Conservation (phyloP, 305 asterid genomes). For the Plantago lanceolata region DNA sequence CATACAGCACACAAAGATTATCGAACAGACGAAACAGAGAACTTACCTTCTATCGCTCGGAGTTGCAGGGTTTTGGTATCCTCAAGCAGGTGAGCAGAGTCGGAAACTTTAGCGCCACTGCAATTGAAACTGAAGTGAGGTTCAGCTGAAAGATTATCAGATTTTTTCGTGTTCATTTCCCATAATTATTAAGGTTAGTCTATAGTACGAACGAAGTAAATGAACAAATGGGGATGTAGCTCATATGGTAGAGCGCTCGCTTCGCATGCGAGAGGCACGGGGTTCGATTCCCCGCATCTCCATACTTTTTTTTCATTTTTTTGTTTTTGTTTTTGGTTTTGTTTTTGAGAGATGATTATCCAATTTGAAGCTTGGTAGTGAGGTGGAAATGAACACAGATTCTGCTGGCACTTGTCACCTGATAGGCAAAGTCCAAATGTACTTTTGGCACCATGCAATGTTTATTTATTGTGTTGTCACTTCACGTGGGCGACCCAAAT, state of each 20-base stretch:
- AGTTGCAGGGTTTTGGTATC: too few relatives aligned
- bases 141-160: conserved; percentile 1
- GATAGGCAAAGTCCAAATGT: background rate
- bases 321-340: too few relatives aligned
- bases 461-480: background rate
- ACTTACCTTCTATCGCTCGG: too few relatives aligned
- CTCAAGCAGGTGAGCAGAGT: background rate
- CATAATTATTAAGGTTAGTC: too few relatives aligned
- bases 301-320: conserved; percentile 17
- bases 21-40: too few relatives aligned
- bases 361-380: background rate
- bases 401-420: background rate
- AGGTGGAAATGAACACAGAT: background rate
- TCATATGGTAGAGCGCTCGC: conserved; percentile 99
- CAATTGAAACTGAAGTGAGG: background rate
- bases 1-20: too few relatives aligned
- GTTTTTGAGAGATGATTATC: background rate
- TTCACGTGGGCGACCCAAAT: background rate
- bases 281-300: conserved; percentile 99
- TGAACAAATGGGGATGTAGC: conserved; percentile 69
- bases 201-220: background rate
- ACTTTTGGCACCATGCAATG: background rate
- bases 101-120: background rate
- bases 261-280: conserved; percentile 99
- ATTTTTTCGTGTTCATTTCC: background rate